Conservation (phyloP, 2,329 filamentous ascomycete genomes). For the Fonsecaea pedrosoi region DNA sequence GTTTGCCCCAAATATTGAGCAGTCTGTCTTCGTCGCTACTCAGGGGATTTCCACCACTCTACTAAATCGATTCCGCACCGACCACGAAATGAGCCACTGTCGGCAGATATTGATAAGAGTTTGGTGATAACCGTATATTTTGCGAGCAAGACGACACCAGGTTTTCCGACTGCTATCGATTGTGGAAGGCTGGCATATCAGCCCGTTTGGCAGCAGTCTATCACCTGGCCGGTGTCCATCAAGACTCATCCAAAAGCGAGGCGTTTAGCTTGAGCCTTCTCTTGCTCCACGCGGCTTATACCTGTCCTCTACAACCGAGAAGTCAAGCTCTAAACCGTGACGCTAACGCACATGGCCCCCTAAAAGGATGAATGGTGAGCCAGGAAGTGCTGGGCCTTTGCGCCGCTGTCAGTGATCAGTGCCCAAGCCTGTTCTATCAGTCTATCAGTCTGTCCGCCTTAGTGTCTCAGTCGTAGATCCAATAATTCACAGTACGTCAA, state of each 20-base stretch:
- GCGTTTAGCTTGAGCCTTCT: conserved; percentile 11
- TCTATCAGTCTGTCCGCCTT: neutral
- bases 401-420: neutral
- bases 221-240: neutral
- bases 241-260: conserved; percentile 8
- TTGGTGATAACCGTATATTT: conserved; percentile 11
- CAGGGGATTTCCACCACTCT: neutral
- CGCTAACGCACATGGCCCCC: neutral
- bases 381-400: neutral
- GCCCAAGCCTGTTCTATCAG: neutral
- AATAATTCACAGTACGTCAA: conserved; percentile 43
- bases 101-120: conserved; percentile 5
- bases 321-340: neutral
- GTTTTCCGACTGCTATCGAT: conserved; percentile 6
- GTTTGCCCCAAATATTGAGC: neutral
- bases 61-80: conserved; percentile 14
- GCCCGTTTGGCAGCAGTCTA: conserved; percentile 11
- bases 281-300: conserved; percentile 11
- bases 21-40: conserved; percentile 1
- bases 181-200: conserved; percentile 5
- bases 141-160: conserved; percentile 2
- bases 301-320: neutral
- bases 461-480: neutral
- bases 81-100: neutral
- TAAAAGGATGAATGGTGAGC: conserved; percentile 11